Conservation (phyloP, 2,329 filamentous ascomycete genomes). For the Calonectria pauciramosa region DNA sequence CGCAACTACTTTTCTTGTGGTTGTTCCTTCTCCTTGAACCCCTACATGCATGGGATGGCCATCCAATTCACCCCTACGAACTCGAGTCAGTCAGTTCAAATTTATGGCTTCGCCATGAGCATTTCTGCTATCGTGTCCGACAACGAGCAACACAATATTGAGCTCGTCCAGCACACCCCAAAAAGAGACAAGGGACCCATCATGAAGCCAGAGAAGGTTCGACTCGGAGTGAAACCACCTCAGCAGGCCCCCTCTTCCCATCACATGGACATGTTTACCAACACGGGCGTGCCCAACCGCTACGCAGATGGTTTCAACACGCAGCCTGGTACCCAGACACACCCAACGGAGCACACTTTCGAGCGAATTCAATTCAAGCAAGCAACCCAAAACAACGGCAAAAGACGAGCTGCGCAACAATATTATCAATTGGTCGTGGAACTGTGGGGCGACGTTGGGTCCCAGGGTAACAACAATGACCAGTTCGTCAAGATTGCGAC, state of each 20-base stretch:
- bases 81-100: slow-evolving; percentile 70
- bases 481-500: slow-evolving; percentile 80
- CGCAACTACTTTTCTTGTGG: slow-evolving; percentile 92
- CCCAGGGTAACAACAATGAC: slow-evolving; percentile 54
- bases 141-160: slow-evolving; percentile 80
- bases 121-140: slow-evolving; percentile 88
- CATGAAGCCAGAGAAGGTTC: slow-evolving; percentile 77
- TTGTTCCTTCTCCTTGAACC: slow-evolving; percentile 81
- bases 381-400: slow-evolving; percentile 94
- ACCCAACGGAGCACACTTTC: slow-evolving; percentile 74
- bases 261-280: slow-evolving; percentile 60
- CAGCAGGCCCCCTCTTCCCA: slow-evolving; percentile 61
- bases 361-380: slow-evolving; percentile 96
- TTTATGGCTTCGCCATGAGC: slow-evolving; percentile 84
- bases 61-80: slow-evolving; percentile 66
- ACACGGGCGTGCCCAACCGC: slow-evolving; percentile 47
- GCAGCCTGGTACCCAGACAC: slow-evolving; percentile 50
- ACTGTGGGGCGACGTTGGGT: slow-evolving; percentile 78
- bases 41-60: slow-evolving; percentile 61
- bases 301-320: slow-evolving; percentile 59
- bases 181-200: slow-evolving; percentile 92
- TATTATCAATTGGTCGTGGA: slow-evolving; percentile 94
- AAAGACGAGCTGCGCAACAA: slow-evolving; percentile 89
- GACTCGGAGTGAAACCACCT: slow-evolving; percentile 77
- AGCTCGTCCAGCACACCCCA: slow-evolving; percentile 90